A percentile compares a stretch with the other conserved stretches of the same genome.
Evolutionary conservation across 495 filamentous ascomycete species (phyloP).

Genomic region (Baudoinia panamericana): DNA sequence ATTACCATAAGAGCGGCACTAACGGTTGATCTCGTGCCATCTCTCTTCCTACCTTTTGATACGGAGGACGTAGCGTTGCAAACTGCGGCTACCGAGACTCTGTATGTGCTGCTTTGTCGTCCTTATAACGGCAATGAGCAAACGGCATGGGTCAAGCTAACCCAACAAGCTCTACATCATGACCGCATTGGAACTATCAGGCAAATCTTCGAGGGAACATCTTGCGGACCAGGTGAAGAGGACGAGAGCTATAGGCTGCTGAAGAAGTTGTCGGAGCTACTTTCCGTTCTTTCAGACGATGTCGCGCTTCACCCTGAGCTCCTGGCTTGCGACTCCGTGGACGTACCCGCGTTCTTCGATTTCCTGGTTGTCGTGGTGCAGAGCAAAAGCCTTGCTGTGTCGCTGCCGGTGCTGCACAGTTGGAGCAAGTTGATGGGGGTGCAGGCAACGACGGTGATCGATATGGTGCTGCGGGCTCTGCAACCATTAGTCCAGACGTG

Average conservation of each 20-base stretch:
- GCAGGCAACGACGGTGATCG: constrained; percentile 47
- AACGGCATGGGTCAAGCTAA: constrained; percentile 6
- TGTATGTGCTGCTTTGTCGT: constrained; percentile 10
- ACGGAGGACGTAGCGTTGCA: constrained; percentile 13
- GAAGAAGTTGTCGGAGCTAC: constrained; percentile 88
- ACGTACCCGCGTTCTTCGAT: constrained; percentile 64
- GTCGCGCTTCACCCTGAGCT: constrained; percentile 57
- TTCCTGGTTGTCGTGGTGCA: constrained; percentile 67
- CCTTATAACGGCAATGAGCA: constrained; percentile 9
- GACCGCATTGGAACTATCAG: constrained; percentile 11
- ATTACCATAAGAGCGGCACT: constrained; percentile 67
- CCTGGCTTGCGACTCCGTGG: constrained; percentile 43
- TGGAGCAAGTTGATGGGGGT: constrained; percentile 72
- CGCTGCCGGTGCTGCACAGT: constrained; percentile 79
- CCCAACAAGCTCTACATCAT: constrained; percentile 6
- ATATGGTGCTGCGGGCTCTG: constrained; percentile 55
- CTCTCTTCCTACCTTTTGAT: constrained; percentile 49
- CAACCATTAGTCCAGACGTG: constrained; percentile 66
- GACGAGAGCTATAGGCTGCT: constrained; percentile 83
- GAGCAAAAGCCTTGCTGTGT: constrained; percentile 77
- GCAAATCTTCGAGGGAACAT: constrained; percentile 22
- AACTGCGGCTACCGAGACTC: constrained; percentile 13
- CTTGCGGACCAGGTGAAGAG: constrained; percentile 40
- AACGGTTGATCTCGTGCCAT: constrained; percentile 52
- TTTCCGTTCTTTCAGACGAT: constrained; percentile 71